Conservation (phyloP, 495 filamentous ascomycete species). For the Daldinia vernicosa region DNA sequence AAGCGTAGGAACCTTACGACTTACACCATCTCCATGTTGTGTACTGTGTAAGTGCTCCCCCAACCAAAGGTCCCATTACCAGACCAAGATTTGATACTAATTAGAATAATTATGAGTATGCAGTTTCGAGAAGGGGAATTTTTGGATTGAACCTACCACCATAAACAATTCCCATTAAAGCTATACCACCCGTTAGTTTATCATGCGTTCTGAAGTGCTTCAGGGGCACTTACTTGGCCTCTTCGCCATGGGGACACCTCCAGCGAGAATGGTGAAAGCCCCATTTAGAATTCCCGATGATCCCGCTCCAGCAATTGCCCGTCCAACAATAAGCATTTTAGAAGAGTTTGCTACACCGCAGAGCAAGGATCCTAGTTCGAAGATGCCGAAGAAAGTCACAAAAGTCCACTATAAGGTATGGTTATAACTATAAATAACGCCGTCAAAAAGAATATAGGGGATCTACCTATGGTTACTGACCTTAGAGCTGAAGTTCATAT, state of each 20-base stretch:
- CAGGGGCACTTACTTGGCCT: neutral
- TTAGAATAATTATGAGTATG: neutral
- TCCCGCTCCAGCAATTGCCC: conserved; percentile 60
- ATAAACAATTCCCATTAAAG: neutral
- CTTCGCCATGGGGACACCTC: conserved; percentile 12
- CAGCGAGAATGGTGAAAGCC: conserved; percentile 56
- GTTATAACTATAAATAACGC: neutral
- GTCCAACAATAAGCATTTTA: conserved; percentile 57
- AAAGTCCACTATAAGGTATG: conserved; percentile 52
- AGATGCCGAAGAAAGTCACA: conserved; percentile 49
- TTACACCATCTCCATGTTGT: neutral
- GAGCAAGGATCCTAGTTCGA: conserved; percentile 58
- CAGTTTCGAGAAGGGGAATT: neutral
- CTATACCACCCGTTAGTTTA: neutral
- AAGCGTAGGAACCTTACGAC: neutral
- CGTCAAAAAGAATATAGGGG: neutral
- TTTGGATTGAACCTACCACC: neutral
- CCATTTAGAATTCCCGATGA: conserved; percentile 57
- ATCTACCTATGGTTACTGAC: neutral
- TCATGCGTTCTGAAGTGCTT: neutral
- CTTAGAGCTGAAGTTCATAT: neutral
- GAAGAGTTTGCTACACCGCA: conserved; percentile 59
- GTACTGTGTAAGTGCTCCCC: neutral
- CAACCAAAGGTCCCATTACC: neutral
- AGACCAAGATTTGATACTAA: neutral